Evolutionary conservation across 2,329 filamentous ascomycete species (phyloP), one percentile per base, ranked within the genome.

Genomic region (Aspergillus neoniger): DNA sequence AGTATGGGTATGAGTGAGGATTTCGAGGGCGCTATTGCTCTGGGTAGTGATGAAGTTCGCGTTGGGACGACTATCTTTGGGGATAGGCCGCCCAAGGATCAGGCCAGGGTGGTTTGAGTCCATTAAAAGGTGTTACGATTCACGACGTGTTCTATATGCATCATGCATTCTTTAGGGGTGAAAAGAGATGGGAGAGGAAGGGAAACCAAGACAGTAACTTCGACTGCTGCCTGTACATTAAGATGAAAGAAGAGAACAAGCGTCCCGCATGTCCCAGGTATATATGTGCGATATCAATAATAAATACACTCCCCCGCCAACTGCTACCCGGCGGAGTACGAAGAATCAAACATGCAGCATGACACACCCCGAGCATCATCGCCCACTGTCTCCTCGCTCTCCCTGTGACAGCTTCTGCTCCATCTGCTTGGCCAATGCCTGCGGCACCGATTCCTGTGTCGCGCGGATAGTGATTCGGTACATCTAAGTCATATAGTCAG

Each of bases 1-100:
- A 97, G 93, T 77, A 99, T 99, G 94, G 94, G 94, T 6, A 99
- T 99, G 95, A 97, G 92, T 74, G 88, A 91, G 71, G 95, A 99
- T 76, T 99, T 94, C 75, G 93, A 96, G 80, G 90, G 89, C 7
- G 95, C 95, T 0, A 88, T 98, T 71, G 79, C 77, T 12, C 81
- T 92, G 81, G 95, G 95, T 0, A 97, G 93, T 78, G 84, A 86
- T 68, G 92, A 98, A 82, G 93, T 99, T 5, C 85, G 95, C 60
- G 87, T 99, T 8, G 95, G 95, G 1, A 98, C 92, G 72, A 94
- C 91, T 2, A 96, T 99, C 60, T 99, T 99, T 74, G 95, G 95
- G 1, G 81, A 88, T 72, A 84, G 95, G 71, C 92, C 92, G 15
- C 82, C 86, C 39, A 96, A 89, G 83, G 86, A 86, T 52, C 90